These are phyloP conservation scores for Iris macrosiphon DNA, from an alignment of 106 monocot genomes.

Conservation along the genomic window DNA sequence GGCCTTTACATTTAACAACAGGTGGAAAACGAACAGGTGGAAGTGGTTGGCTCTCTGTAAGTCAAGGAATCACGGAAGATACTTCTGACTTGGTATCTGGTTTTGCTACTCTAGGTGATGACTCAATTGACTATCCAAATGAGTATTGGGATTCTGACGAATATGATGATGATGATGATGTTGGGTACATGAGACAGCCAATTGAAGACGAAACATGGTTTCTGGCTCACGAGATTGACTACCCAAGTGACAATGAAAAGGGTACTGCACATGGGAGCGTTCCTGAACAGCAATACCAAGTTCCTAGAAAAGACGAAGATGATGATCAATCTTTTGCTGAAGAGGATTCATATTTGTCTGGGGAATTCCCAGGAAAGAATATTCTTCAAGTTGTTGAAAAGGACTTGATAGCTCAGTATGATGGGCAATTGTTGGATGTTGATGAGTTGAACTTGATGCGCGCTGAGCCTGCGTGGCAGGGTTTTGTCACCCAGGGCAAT, in stretches of 20 bases:
- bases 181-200: conserved; percentile 94
- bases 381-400: conserved; percentile 40
- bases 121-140: conserved; percentile 83
- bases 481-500: conserved; percentile 76
- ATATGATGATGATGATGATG: conserved; percentile 97
- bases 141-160: conserved; percentile 99
- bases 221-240: conserved; percentile 99
- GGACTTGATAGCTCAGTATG: conserved; percentile 76
- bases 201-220: conserved; percentile 99
- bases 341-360: conserved; percentile 88
- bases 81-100: conserved; percentile 94
- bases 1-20: conserved; percentile 19
- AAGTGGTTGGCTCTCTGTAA: conserved; percentile 89
- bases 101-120: conserved; percentile 95
- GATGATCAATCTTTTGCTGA: conserved; percentile 89
- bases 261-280: conserved; percentile 48
- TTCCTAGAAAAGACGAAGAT: conserved; percentile 63
- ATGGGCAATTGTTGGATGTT: conserved; percentile 75
- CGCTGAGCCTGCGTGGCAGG: conserved; percentile 85
- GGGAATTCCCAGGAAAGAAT: conserved; percentile 61
- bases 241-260: conserved; percentile 98
- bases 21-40: conserved; percentile 70
- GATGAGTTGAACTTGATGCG: conserved; percentile 87
- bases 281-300: conserved; percentile 49
- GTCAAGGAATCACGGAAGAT: conserved; percentile 96